phyloP scores from a whole-genome alignment of 257 asterid genomes.

The Nicotiana sylvestris region DNA sequence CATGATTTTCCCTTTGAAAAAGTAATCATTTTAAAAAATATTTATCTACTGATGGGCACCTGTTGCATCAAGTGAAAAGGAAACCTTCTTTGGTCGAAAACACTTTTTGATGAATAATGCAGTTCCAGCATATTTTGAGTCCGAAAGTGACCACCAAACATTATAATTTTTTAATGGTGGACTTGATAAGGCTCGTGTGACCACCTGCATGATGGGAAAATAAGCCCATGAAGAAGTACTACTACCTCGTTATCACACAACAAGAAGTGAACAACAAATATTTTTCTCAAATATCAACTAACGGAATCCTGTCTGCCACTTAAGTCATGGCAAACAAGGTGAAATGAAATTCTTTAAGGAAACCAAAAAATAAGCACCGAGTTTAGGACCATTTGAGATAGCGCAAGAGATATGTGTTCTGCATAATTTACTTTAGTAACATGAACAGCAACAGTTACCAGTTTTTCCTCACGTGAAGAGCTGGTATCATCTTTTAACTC shows the following conservation, averaged over 20 bases:
- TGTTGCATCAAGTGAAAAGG: constrained; percentile 74
- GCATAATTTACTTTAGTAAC: constrained; percentile 9
- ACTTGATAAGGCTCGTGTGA: constrained; percentile 69
- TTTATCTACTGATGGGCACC: constrained; percentile 33
- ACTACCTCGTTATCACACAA: not conserved
- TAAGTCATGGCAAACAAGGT: not conserved
- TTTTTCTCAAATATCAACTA: not conserved
- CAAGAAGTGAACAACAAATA: not conserved
- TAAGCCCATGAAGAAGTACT: not conserved
- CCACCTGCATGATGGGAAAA: constrained; percentile 44
- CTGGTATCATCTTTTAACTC: constrained; percentile 81
- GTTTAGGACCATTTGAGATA: not conserved
- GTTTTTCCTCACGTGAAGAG: constrained; percentile 89
- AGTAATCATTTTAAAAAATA: not conserved
- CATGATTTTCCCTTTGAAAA: not conserved
- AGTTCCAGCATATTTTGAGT: constrained; percentile 94
- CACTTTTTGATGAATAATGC: constrained; percentile 70
- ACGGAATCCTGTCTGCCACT: not conserved
- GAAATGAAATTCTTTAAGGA: not conserved
- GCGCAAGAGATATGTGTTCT: not conserved
- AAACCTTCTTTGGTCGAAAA: constrained; percentile 67
- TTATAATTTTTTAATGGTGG: constrained; percentile 63
- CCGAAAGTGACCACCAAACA: constrained; percentile 98
- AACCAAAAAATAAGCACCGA: not conserved
- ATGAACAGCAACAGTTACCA: constrained; percentile 34